phyloP scores from a whole-genome alignment of 352 stramenopile genomes.

The Phytopythium ostracodes region DNA sequence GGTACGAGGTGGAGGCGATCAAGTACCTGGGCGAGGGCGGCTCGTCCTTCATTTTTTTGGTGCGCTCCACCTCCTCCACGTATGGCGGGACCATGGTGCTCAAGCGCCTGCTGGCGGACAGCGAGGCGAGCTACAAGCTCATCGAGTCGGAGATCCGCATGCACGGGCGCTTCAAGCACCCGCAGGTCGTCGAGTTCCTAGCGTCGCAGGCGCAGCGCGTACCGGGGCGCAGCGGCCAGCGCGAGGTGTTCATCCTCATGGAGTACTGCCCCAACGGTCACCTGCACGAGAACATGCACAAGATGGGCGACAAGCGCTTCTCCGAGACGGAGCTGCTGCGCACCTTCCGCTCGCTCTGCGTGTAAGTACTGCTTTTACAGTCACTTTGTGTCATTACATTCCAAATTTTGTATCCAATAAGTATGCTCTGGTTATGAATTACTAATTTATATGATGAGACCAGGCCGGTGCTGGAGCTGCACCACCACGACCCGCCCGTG shows the following conservation, averaged over 20 bases:
- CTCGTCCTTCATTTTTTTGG: conserved; percentile 81
- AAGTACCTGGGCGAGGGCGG: conserved; percentile 78
- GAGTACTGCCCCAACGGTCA: conserved; percentile 94
- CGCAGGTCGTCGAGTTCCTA: conserved; percentile 67
- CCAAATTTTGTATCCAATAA: no score
- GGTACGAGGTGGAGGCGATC: conserved; percentile 59
- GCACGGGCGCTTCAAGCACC: conserved; percentile 64
- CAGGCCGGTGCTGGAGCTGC: conserved; percentile 58
- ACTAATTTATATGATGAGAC: background rate
- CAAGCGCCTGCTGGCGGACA: conserved; percentile 72
- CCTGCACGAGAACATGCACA: conserved; percentile 91
- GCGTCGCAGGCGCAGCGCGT: conserved; percentile 43
- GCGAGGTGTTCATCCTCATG: conserved; percentile 95
- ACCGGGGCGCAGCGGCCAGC: conserved; percentile 31
- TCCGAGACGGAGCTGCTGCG: conserved; percentile 56
- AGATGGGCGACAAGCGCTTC: conserved; percentile 77
- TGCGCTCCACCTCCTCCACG: conserved; percentile 35
- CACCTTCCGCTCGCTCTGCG: conserved; percentile 69
- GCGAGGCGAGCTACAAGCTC: conserved; percentile 51
- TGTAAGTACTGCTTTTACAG: conserved; percentile 35
- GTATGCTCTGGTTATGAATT: background rate
- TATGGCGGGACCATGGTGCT: conserved; percentile 47
- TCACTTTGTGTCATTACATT: no score
- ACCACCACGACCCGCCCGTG: conserved; percentile 85
- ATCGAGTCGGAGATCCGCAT: conserved; percentile 71